phyloP scores from a whole-genome alignment of 345 rosid species.

The Murraya koenigii region DNA sequence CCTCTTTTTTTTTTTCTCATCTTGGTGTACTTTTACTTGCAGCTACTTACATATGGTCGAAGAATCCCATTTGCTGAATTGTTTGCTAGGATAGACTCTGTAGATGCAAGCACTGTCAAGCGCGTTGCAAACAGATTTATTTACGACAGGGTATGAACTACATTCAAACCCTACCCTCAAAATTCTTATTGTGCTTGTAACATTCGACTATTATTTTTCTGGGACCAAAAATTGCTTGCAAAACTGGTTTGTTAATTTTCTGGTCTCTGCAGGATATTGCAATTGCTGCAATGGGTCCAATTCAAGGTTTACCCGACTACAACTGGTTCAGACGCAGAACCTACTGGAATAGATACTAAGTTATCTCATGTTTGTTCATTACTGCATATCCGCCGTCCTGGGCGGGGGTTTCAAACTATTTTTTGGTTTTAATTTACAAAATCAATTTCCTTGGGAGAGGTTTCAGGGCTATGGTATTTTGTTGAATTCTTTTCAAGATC shows the following conservation, averaged over 20 bases:
- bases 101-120: slow-evolving; percentile 77
- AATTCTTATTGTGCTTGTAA: background rate
- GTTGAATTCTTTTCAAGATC: slow-evolving; percentile 12
- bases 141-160: slow-evolving; percentile 66
- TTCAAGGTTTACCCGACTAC: slow-evolving; percentile 87
- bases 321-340: slow-evolving; percentile 99
- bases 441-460: slow-evolving; percentile 14
- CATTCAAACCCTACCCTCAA: too few relatives aligned
- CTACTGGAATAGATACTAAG: slow-evolving; percentile 90
- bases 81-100: slow-evolving; percentile 92
- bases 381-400: background rate
- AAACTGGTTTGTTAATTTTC: background rate
- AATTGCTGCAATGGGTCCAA: slow-evolving; percentile 93
- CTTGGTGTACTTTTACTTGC: slow-evolving; percentile 24
- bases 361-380: background rate
- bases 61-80: slow-evolving; percentile 88
- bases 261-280: slow-evolving; percentile 69
- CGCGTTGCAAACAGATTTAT: slow-evolving; percentile 90
- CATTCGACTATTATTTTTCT: background rate
- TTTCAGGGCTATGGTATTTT: slow-evolving; percentile 11
- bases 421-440: slow-evolving; percentile 16
- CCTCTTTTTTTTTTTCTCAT: background rate
- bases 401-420: slow-evolving; percentile 14
- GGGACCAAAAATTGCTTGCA: background rate
- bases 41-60: slow-evolving; percentile 94